phyloP scores from a whole-genome alignment of 108 stramenopile species.

The Aureococcus anophagefferens region DNA sequence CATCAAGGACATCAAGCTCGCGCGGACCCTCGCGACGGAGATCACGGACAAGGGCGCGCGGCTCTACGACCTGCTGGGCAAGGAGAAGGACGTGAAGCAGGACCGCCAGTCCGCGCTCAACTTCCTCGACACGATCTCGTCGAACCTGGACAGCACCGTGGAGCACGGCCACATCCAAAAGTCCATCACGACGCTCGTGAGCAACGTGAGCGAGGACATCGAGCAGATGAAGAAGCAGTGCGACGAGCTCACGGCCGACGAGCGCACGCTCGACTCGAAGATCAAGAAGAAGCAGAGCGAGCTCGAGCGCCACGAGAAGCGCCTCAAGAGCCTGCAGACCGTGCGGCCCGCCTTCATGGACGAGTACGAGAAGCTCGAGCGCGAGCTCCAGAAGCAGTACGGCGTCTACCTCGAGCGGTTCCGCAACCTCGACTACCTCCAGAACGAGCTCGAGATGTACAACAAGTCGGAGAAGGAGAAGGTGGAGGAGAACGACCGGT shows the following conservation, averaged over 20 bases:
- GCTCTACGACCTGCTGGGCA: conserved; percentile 43
- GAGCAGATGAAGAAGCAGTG: conserved; percentile 18
- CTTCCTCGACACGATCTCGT: conserved; percentile 38
- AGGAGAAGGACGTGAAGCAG: conserved; percentile 31
- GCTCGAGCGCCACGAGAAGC: conserved; percentile 50
- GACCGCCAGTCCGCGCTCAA: conserved; percentile 35
- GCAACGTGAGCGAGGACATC: background rate
- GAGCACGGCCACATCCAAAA: conserved; percentile 22
- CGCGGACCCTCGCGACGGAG: conserved; percentile 34
- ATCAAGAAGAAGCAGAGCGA: conserved; percentile 44
- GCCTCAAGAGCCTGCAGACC: conserved; percentile 41
- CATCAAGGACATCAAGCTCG: conserved; percentile 22
- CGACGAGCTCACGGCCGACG: conserved; percentile 43
- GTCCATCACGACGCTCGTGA: conserved; percentile 1
- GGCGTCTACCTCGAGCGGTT: conserved; percentile 51
- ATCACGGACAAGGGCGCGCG: conserved; percentile 44
- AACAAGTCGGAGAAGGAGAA: conserved; percentile 31
- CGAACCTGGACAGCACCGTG: conserved; percentile 14
- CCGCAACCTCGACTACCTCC: conserved; percentile 65
- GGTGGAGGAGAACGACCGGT: conserved; percentile 44
- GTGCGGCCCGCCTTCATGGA: conserved; percentile 68
- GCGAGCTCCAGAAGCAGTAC: conserved; percentile 65
- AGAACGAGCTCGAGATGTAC: conserved; percentile 51
- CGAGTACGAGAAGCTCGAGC: conserved; percentile 71
- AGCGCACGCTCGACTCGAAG: conserved; percentile 35